phyloP scores from a whole-genome alignment of 116 monocot species.

The Zostera marina region DNA sequence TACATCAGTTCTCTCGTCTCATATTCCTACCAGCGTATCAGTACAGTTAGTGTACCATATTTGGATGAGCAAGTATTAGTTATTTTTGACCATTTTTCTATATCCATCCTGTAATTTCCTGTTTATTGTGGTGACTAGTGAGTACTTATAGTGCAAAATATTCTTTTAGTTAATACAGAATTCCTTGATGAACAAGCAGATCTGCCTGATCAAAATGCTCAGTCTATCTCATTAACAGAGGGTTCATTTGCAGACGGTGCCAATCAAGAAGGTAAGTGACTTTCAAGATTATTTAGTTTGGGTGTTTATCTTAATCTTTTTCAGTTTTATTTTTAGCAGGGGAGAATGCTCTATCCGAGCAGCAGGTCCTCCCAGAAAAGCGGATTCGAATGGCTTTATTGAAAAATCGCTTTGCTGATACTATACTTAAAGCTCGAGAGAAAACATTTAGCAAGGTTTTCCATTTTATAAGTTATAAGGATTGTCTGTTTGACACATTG shows the following conservation, averaged over 20 bases:
- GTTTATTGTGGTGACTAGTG: no score
- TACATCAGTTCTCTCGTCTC: no score
- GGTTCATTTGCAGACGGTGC: conserved; percentile 20
- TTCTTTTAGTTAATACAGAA: background rate
- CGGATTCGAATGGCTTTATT: conserved; percentile 63
- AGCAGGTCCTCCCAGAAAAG: conserved; percentile 84
- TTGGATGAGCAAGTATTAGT: background rate
- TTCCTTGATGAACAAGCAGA: conserved; percentile 11
- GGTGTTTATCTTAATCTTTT: conserved; percentile 29
- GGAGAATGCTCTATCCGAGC: conserved; percentile 69
- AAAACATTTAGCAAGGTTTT: conserved; percentile 79
- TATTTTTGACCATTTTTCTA: no score
- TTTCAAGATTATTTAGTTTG: conserved; percentile 18
- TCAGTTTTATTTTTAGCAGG: conserved; percentile 39
- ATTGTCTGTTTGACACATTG: background rate
- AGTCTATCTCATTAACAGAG: conserved; percentile 16
- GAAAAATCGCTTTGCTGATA: conserved; percentile 84
- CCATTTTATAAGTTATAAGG: background rate
- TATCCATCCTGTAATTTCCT: no score
- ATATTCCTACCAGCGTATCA: no score
- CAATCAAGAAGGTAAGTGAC: conserved; percentile 55
- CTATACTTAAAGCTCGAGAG: conserved; percentile 88
- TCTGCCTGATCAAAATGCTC: conserved; percentile 15
- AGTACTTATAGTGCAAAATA: no score
- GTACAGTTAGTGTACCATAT: background rate